Conservation (phyloP, 129 eudicot species). For the Centrapalus pauciflorus region DNA sequence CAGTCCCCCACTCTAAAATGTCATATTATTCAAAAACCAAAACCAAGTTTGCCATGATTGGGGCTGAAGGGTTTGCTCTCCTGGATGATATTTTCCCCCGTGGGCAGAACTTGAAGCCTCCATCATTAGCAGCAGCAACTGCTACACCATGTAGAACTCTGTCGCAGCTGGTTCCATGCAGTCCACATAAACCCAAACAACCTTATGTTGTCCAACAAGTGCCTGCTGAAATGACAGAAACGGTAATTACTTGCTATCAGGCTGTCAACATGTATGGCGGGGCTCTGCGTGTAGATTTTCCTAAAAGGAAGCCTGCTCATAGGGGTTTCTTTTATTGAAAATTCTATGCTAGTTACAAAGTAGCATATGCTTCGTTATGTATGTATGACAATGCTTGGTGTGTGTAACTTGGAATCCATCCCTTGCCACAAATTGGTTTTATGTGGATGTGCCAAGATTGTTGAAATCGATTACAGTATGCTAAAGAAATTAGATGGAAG, state of each 20-base stretch:
- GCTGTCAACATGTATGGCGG: slow-evolving; percentile 36
- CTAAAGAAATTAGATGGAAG: too few species aligned
- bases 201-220: slow-evolving; percentile 21
- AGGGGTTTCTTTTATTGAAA: slow-evolving; percentile 10
- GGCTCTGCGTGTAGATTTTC: slow-evolving; percentile 25
- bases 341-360: not conserved
- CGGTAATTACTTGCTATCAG: slow-evolving; percentile 27
- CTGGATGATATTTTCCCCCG: slow-evolving; percentile 15
- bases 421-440: slow-evolving; percentile 15
- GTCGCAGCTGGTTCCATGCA: slow-evolving; percentile 13
- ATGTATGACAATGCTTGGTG: not conserved
- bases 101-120: not conserved
- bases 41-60: slow-evolving; percentile 14
- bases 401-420: slow-evolving; percentile 14
- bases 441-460: slow-evolving; percentile 24
- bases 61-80: slow-evolving; percentile 27
- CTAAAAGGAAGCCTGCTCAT: slow-evolving; percentile 15
- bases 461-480: slow-evolving; percentile 3
- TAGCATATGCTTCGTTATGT: not conserved
- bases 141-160: slow-evolving; percentile 6
- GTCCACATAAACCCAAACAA: slow-evolving; percentile 21
- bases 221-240: slow-evolving; percentile 6
- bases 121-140: not conserved
- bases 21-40: slow-evolving; percentile 15
- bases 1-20: slow-evolving; percentile 5